A percentile compares a stretch with the other conserved stretches of the same genome.
phyloP scores from a whole-genome alignment of 1,139 yeast genomes.

The Kodamaea sp. region DNA sequence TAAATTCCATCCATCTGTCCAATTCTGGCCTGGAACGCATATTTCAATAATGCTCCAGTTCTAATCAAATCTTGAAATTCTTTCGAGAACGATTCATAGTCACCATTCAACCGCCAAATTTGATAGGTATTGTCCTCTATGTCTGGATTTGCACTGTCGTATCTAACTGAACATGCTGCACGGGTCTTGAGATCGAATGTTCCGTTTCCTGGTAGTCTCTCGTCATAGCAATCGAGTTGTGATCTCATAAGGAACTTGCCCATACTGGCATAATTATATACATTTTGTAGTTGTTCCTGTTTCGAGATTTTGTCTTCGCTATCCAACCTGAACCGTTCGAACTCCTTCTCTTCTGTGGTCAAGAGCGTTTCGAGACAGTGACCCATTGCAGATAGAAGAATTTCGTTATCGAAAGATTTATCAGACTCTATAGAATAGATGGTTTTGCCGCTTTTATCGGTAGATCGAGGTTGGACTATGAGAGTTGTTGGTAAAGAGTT shows the following conservation, averaged over 20 bases:
- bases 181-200: constrained; percentile 90
- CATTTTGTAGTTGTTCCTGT: constrained; percentile 14
- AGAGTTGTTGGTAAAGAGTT: constrained; percentile 40
- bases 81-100: constrained; percentile 74
- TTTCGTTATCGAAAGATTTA: constrained; percentile 66
- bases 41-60: constrained; percentile 75
- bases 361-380: constrained; percentile 73
- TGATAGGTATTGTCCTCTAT: constrained; percentile 62
- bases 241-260: constrained; percentile 82
- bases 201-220: constrained; percentile 83
- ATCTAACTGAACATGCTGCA: constrained; percentile 84
- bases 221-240: constrained; percentile 83
- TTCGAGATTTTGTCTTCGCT: constrained; percentile 5
- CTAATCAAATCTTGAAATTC: constrained; percentile 76
- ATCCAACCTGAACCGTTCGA: constrained; percentile 33
- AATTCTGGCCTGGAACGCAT: constrained; percentile 86
- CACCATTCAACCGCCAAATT: constrained; percentile 60
- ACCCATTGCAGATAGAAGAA: constrained; percentile 76
- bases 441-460: constrained; percentile 27
- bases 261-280: constrained; percentile 71
- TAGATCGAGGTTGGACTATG: constrained; percentile 40
- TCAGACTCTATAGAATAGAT: constrained; percentile 73
- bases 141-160: constrained; percentile 68
- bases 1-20: constrained; percentile 98
- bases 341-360: constrained; percentile 56